These are phyloP conservation scores for Colletotrichum cereale DNA, from an alignment of 2,329 filamentous ascomycete genomes.

Conservation along the genomic window DNA sequence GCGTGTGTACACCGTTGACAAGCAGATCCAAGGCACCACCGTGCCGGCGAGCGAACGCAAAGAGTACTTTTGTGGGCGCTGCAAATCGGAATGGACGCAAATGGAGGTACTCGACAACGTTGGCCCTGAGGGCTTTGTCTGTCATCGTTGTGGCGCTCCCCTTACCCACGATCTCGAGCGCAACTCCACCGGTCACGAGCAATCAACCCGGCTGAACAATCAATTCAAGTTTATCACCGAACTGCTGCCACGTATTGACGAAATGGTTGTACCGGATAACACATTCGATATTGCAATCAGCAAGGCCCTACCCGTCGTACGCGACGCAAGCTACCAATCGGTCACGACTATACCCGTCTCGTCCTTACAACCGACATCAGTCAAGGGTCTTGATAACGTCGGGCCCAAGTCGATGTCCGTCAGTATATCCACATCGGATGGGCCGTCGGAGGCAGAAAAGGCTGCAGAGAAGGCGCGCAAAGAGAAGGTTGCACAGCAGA, in stretches of 20 bases:
- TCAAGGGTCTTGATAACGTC: conserved; percentile 75
- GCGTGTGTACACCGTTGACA: conserved; percentile 88
- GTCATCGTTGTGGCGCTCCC: conserved; percentile 79
- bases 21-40: conserved; percentile 86
- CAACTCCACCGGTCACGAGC: conserved; percentile 77
- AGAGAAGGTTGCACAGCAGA: conserved; percentile 75
- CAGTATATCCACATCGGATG: conserved; percentile 75
- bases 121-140: conserved; percentile 80
- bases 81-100: conserved; percentile 87
- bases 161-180: conserved; percentile 76
- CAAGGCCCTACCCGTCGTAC: conserved; percentile 72
- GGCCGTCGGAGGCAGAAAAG: conserved; percentile 75
- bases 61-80: conserved; percentile 87
- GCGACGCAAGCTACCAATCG: conserved; percentile 70
- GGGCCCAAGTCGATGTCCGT: conserved; percentile 78
- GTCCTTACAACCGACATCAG: conserved; percentile 71
- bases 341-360: conserved; percentile 71
- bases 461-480: conserved; percentile 74
- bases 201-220: conserved; percentile 80
- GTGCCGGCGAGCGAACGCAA: conserved; percentile 88
- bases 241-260: conserved; percentile 81
- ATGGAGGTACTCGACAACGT: conserved; percentile 88
- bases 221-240: conserved; percentile 85
- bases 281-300: conserved; percentile 78
- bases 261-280: conserved; percentile 79